These are phyloP conservation scores for Phytophthora rubi DNA, from an alignment of 352 stramenopile species.

Conservation along the genomic window DNA sequence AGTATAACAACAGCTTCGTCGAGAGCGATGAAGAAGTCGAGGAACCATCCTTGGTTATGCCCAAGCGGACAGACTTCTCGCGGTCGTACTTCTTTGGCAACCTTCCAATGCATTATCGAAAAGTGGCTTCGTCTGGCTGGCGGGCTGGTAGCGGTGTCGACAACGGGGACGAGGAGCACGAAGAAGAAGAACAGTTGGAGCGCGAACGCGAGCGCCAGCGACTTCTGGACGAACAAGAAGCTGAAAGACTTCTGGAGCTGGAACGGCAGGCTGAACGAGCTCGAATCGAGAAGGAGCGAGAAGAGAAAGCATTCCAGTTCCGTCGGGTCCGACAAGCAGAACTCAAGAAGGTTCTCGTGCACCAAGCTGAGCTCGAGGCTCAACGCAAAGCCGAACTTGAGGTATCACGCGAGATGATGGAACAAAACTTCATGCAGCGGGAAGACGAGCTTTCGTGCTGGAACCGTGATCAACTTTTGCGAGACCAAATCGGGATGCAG, in stretches of 20 bases:
- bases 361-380: slow-evolving; percentile 64
- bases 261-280: slow-evolving; percentile 57
- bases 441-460: slow-evolving; percentile 48
- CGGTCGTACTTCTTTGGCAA: slow-evolving; percentile 78
- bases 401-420: slow-evolving; percentile 23
- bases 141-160: slow-evolving; percentile 62
- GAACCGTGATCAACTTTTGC: slow-evolving; percentile 36
- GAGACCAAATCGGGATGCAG: slow-evolving; percentile 51
- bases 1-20: slow-evolving; percentile 40
- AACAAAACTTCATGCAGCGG: slow-evolving; percentile 36
- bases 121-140: slow-evolving; percentile 57
- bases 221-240: slow-evolving; percentile 66
- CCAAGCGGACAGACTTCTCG: slow-evolving; percentile 73
- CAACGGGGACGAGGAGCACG: slow-evolving; percentile 77
- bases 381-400: slow-evolving; percentile 49
- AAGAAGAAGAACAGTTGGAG: slow-evolving; percentile 71
- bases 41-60: slow-evolving; percentile 39
- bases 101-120: slow-evolving; percentile 50
- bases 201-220: slow-evolving; percentile 63
- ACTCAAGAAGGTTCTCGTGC: slow-evolving; percentile 58
- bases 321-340: slow-evolving; percentile 56
- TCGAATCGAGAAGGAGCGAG: slow-evolving; percentile 66
- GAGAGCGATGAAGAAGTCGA: slow-evolving; percentile 67
- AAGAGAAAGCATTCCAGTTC: slow-evolving; percentile 65
- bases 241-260: slow-evolving; percentile 59